phyloP scores from a whole-genome alignment of 129 eudicot genomes.

The Chrysanthemum makinoi region DNA sequence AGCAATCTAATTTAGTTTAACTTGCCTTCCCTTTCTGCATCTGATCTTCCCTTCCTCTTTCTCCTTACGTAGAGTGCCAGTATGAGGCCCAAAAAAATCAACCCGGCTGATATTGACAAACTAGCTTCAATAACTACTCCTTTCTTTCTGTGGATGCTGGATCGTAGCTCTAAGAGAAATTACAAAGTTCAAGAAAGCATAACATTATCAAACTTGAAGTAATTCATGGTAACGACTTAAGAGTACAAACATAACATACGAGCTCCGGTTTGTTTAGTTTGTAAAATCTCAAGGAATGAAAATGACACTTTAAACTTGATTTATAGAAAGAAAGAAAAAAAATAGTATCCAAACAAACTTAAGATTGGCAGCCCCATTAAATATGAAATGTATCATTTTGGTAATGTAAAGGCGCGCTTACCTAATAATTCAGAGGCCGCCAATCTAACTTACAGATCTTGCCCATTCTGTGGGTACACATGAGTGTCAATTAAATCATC shows the following conservation, averaged over 20 bases:
- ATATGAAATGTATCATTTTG: conserved; percentile 2
- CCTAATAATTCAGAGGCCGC: conserved; percentile 28
- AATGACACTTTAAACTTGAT: too few relatives aligned
- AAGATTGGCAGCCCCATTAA: background rate
- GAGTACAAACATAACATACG: background rate
- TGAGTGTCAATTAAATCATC: conserved; percentile 24
- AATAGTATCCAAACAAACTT: background rate
- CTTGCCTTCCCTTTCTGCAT: conserved; percentile 25
- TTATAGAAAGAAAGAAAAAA: background rate
- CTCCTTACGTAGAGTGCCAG: conserved; percentile 15
- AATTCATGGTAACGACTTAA: background rate
- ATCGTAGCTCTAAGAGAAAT: background rate
- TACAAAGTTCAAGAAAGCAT: background rate
- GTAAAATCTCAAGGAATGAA: too few relatives aligned
- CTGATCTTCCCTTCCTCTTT: conserved; percentile 21
- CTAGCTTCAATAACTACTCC: conserved; percentile 7
- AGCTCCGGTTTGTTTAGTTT: background rate
- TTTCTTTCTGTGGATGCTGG: conserved; percentile 24
- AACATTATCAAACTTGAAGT: background rate
- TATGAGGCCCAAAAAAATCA: conserved; percentile 27
- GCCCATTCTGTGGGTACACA: conserved; percentile 29
- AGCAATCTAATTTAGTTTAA: too few relatives aligned
- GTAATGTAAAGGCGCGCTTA: conserved; percentile 11
- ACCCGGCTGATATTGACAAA: conserved; percentile 18
- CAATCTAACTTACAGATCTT: conserved; percentile 30